Evolutionary conservation across 2,329 filamentous ascomycete genomes (phyloP), one percentile per base, ranked within the genome.

Genomic region (Camillea tinctor): DNA sequence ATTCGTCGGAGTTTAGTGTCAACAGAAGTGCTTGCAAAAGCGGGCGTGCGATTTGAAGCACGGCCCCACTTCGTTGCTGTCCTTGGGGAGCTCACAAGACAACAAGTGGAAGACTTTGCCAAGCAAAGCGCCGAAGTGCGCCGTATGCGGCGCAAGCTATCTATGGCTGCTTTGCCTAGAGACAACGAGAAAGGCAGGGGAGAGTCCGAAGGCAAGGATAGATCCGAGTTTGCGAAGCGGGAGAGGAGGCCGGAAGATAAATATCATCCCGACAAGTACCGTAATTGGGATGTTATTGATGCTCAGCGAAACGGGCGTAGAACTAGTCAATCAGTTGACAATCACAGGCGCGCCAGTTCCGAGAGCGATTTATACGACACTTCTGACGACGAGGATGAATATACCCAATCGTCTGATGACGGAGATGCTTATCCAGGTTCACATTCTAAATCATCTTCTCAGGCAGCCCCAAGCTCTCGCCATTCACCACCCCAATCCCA

Each of bases 51-150:
- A 9, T 88, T 86, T 66, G 85, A 88, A 70, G 85, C 85, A 9
- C 78, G 83, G 1, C 84, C 84, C 0, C 79, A 82, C 1, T 88
- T 84, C 60, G 84, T 88, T 2, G 86, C 85, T 13, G 73, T 88
- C 3, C 77, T 88, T 0, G 86, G 86, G 4, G 75, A 81, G 15
- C 75, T 88, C 2, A 76, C 76, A 1, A 78, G 77, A 1, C 79
- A 83, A 13, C 71, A 88, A 50, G 81, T 89, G 48, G 74, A 75
- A 20, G 76, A 81, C 6, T 83, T 79, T 58, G 84, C 84, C 1
- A 76, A 77, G 3, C 74, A 77, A 55, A 85, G 79, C 48, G 75
- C 75, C 8, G 79, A 82, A 24, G 78, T 80, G 5, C 78, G 84
- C 17, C 60, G 56, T n/a, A 64, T 60, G 19, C 72, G 75, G 4